Percentiles rank a stretch among this genome's conserved stretches.
These are phyloP conservation scores for Botrytis medusae DNA, from an alignment of 2,329 filamentous ascomycete species.

Conservation along the genomic window DNA sequence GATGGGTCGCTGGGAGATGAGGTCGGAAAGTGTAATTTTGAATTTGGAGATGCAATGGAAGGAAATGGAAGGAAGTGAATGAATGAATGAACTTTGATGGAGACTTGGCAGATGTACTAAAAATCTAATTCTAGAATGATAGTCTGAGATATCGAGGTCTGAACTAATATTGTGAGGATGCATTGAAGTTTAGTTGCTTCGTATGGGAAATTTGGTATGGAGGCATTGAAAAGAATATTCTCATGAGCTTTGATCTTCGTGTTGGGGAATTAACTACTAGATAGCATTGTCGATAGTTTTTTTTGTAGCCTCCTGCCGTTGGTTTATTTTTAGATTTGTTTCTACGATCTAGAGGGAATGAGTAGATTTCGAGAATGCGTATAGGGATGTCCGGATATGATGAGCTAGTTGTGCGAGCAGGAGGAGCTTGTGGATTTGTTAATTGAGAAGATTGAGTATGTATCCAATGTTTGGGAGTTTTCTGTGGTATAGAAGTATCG, in stretches of 20 bases:
- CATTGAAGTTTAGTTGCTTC: neutral
- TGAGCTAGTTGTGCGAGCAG: neutral
- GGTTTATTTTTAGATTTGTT: neutral
- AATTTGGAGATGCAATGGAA: neutral
- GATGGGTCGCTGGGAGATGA: neutral
- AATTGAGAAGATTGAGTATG: neutral
- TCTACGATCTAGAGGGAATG: neutral
- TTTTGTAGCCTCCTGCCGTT: neutral
- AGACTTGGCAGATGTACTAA: neutral
- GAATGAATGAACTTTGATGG: neutral
- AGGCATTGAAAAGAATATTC: neutral
- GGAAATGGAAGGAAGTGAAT: neutral
- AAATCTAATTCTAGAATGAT: neutral
- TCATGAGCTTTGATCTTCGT: neutral
- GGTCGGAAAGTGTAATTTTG: neutral
- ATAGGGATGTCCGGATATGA: neutral
- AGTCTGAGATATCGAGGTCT: neutral
- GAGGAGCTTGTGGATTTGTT: neutral
- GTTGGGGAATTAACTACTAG: neutral
- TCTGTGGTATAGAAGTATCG: neutral
- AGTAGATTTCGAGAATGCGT: neutral
- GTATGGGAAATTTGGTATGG: neutral
- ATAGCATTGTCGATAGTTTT: neutral
- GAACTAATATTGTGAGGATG: neutral
- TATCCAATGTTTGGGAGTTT: neutral